phyloP scores from a whole-genome alignment of 2,329 filamentous ascomycete genomes.

The Decorospora gaudefroyi region DNA sequence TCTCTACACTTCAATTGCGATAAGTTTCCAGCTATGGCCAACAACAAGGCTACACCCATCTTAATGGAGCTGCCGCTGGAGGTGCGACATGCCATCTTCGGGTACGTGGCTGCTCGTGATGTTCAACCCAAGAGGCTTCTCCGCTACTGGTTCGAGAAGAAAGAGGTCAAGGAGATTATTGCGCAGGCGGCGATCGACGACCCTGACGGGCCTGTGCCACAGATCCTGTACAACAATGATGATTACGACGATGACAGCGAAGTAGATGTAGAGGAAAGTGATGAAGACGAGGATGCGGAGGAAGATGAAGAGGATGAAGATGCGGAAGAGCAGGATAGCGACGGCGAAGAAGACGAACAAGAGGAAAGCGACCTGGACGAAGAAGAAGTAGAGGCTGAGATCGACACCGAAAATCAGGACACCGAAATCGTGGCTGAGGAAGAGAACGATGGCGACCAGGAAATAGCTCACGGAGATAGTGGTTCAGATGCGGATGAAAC shows the following conservation, averaged over 20 bases:
- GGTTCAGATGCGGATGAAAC: not conserved
- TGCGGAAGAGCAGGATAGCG: slow-evolving; percentile 9
- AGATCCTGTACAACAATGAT: slow-evolving; percentile 14
- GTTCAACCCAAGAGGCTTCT: slow-evolving; percentile 33
- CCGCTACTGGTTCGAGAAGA: slow-evolving; percentile 45
- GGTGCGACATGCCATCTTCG: slow-evolving; percentile 40
- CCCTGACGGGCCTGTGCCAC: slow-evolving; percentile 15
- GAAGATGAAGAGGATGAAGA: slow-evolving; percentile 16
- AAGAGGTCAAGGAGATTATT: slow-evolving; percentile 29
- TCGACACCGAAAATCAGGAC: slow-evolving; percentile 5
- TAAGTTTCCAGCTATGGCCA: slow-evolving; percentile 8
- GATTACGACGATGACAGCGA: slow-evolving; percentile 16
- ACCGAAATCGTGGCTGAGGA: slow-evolving; percentile 6
- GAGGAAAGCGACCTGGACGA: slow-evolving; percentile 12
- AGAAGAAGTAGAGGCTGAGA: slow-evolving; percentile 2
- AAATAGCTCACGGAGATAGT: not conserved
- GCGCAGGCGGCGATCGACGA: slow-evolving; percentile 16
- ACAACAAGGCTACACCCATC: slow-evolving; percentile 6
- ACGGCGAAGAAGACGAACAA: slow-evolving; percentile 9
- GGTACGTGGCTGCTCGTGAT: slow-evolving; percentile 22
- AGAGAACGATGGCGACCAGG: slow-evolving; percentile 10
- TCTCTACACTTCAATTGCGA: not conserved
- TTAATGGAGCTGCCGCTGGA: slow-evolving; percentile 40
- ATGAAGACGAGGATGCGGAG: slow-evolving; percentile 16
- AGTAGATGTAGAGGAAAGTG: slow-evolving; percentile 13